phyloP scores from a whole-genome alignment of 2,329 filamentous ascomycete genomes.

The Epichloe coenophiala region DNA sequence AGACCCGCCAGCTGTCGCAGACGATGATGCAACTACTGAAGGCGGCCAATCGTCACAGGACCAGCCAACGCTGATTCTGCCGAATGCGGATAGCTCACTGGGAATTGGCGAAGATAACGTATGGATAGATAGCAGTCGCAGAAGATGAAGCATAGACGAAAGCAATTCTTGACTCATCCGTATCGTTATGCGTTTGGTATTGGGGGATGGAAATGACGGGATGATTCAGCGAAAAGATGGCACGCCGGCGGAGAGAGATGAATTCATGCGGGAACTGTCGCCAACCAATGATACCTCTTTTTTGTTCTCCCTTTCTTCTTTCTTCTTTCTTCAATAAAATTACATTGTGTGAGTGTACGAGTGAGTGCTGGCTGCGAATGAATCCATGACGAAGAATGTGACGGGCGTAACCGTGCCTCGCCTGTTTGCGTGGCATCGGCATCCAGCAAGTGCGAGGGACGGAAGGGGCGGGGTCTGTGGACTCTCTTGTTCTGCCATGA shows the following conservation, averaged over 20 bases:
- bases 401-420: no score
- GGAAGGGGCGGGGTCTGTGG: neutral
- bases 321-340: neutral
- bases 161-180: no score
- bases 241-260: neutral
- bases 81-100: conserved; percentile 21
- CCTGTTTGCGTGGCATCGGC: no score
- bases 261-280: neutral
- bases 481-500: neutral
- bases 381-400: no score
- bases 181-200: neutral
- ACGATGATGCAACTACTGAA: conserved; percentile 15
- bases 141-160: neutral
- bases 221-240: neutral
- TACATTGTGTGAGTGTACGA: neutral
- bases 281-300: neutral
- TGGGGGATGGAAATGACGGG: neutral
- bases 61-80: conserved; percentile 16
- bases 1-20: conserved; percentile 33
- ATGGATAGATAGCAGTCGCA: conserved; percentile 17
- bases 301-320: neutral
- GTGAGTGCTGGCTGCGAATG: no score
- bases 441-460: no score
- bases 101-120: conserved; percentile 27
- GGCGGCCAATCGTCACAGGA: conserved; percentile 9